These are phyloP conservation scores for Coniochaeta sp. DNA, from an alignment of 2,329 filamentous ascomycete species.

Conservation along the genomic window DNA sequence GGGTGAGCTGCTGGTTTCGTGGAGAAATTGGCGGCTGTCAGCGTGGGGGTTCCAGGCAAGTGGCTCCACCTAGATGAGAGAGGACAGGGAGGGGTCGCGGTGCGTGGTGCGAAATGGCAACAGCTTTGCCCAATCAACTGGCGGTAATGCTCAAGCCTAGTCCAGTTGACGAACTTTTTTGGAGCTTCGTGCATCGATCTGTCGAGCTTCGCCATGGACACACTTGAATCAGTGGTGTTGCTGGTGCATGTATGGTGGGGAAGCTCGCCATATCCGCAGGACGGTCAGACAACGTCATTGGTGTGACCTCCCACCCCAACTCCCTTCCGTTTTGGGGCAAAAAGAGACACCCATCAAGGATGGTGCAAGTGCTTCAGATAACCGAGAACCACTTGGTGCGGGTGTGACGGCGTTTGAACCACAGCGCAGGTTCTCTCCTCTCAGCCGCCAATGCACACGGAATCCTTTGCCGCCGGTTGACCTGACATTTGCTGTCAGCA, in stretches of 20 bases:
- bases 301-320: background rate
- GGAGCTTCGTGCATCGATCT: background rate
- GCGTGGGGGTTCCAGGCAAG: slow-evolving; percentile 3
- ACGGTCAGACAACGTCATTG: background rate
- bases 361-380: background rate
- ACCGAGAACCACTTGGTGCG: background rate
- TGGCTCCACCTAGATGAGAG: background rate
- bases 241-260: background rate
- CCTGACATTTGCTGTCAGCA: no score
- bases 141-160: background rate
- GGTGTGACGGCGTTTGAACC: background rate
- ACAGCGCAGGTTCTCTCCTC: no score
- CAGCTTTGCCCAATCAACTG: background rate
- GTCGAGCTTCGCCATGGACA: background rate
- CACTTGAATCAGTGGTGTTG: background rate
- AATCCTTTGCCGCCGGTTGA: no score
- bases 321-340: background rate
- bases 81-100: background rate
- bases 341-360: background rate
- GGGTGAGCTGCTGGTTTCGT: background rate
- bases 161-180: background rate
- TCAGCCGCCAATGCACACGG: no score
- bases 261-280: background rate
- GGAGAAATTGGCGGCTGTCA: slow-evolving; percentile 3
- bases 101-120: no score